These are phyloP conservation scores for Coprinopsis marcescibilis DNA, from an alignment of 768 basidiomycete genomes.

Conservation along the genomic window DNA sequence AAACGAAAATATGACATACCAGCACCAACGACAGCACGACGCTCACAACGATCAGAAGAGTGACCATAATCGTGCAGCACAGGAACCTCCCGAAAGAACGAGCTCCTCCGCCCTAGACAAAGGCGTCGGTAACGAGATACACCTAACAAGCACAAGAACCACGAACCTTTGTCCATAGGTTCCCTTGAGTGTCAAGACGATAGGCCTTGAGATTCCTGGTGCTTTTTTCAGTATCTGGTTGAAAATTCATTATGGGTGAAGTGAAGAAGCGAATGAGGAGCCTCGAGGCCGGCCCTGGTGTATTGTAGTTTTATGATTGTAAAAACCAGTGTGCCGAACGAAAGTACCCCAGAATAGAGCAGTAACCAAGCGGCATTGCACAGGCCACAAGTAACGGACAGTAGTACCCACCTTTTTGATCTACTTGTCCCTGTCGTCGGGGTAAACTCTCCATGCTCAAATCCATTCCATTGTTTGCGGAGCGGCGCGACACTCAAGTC, in stretches of 20 bases:
- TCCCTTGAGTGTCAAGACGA: slow-evolving; percentile 53
- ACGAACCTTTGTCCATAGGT: slow-evolving; percentile 62
- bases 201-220: slow-evolving; percentile 43
- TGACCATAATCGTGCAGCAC: slow-evolving; percentile 68
- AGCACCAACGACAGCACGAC: slow-evolving; percentile 62
- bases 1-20: slow-evolving; percentile 36
- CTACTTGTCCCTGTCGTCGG: too few relatives aligned
- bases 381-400: too few relatives aligned
- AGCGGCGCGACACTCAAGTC: slow-evolving; percentile 15
- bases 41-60: slow-evolving; percentile 57
- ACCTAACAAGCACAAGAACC: not conserved
- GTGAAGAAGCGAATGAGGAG: not conserved
- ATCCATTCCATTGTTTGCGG: slow-evolving; percentile 30
- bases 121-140: not conserved
- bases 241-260: not conserved
- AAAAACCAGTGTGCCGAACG: too few relatives aligned
- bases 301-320: too few relatives aligned
- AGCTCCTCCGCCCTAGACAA: slow-evolving; percentile 50
- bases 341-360: too few relatives aligned
- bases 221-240: slow-evolving; percentile 21
- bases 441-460: slow-evolving; percentile 39
- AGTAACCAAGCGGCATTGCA: too few relatives aligned
- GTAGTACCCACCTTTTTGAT: too few relatives aligned
- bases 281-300: not conserved
- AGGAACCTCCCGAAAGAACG: slow-evolving; percentile 65